Base-by-base conservation (phyloP, 2,329 filamentous ascomycete genomes). In the Thelonectria blattea region DNA sequence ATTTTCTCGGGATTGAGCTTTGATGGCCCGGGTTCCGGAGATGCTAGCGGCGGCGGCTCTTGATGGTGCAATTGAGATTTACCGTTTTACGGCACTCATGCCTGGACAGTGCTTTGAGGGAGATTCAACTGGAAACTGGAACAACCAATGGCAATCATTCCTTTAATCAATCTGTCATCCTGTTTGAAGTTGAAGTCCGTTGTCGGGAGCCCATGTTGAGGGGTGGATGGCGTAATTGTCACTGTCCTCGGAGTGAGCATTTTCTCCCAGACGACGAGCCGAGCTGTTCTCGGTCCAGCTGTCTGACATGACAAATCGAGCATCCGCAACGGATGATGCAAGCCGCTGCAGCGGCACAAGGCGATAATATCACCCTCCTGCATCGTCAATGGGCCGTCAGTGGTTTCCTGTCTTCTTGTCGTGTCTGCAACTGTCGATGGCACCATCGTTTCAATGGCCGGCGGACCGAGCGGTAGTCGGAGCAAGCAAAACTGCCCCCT, bases 381-480 rank as follows among this genome's bases (percentile, higher is more conserved):
- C 22, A n/a, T 47, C 20, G 14, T 30, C 24, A 27, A 47, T 15
- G 27, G n/a, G 22, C 22, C 22, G 22, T 7, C 22, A 4, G 22
- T 7, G 22, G 3, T 7, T 30, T 9, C 27, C 9, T 57, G 51
- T 49, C 41, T 52, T 48, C 37, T 55, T 49, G n/a, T n/a, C 51
- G 56, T 62, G 58, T 55, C 30, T 54, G 63, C 50, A 56, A 37
- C 49, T 45, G 30, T 46, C 41, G 64, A 70, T 64, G 56, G 65
- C 67, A 60, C 62, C 58, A 65, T 65, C 45, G 45, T 60, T 46
- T 12, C 56, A 56, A 52, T 27, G 52, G 55, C 52, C 66, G 5
- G 66, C 66, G 56, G 63, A 50, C 67, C 69, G 69, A 66, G 65
- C 69, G 69, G 69, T 70, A 68, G 62, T 71, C 69, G 69, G 69